A percentile compares a stretch with the other conserved stretches of the same genome.
These are phyloP conservation scores for Geoglossum glabrum DNA, from an alignment of 495 filamentous ascomycete genomes.

Conservation along the genomic window DNA sequence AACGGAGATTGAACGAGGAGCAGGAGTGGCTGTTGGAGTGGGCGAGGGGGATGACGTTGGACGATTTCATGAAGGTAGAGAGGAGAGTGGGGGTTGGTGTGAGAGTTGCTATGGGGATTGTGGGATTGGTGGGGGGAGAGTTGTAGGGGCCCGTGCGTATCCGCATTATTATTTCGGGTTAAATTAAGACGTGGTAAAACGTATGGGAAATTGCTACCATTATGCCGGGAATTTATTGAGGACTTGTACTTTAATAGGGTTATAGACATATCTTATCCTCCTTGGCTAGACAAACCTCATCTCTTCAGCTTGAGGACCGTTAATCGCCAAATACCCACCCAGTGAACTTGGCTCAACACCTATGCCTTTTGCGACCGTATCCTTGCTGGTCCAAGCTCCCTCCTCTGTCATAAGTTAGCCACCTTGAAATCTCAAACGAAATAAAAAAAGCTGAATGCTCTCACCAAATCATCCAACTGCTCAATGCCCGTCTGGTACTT, in stretches of 20 bases:
- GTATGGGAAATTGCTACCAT: too few species aligned
- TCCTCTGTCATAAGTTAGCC: background rate
- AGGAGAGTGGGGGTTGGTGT: constrained; percentile 72
- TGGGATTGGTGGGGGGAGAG: constrained; percentile 21
- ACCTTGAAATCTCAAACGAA: background rate
- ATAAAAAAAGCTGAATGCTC: background rate
- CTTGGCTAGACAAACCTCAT: too few species aligned
- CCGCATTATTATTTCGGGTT: too few species aligned
- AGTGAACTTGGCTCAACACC: background rate
- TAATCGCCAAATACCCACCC: background rate
- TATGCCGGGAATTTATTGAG: too few species aligned
- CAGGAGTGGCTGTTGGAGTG: constrained; percentile 56
- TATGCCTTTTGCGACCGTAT: background rate
- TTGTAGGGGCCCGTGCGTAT: constrained; percentile 12
- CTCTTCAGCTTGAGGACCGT: too few species aligned
- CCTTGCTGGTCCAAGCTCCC: background rate
- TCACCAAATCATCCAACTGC: constrained; percentile 68
- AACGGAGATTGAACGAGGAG: constrained; percentile 53
- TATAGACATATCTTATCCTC: too few species aligned
- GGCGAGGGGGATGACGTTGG: constrained; percentile 39
- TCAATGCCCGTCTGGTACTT: constrained; percentile 61
- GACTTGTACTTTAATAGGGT: too few species aligned
- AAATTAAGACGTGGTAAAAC: too few species aligned
- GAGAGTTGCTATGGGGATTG: constrained; percentile 74
- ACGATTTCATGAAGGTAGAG: constrained; percentile 62